Evolutionary conservation across 164 flowering plant genomes (phyloP).

Genomic region (Berberis vulgaris): DNA sequence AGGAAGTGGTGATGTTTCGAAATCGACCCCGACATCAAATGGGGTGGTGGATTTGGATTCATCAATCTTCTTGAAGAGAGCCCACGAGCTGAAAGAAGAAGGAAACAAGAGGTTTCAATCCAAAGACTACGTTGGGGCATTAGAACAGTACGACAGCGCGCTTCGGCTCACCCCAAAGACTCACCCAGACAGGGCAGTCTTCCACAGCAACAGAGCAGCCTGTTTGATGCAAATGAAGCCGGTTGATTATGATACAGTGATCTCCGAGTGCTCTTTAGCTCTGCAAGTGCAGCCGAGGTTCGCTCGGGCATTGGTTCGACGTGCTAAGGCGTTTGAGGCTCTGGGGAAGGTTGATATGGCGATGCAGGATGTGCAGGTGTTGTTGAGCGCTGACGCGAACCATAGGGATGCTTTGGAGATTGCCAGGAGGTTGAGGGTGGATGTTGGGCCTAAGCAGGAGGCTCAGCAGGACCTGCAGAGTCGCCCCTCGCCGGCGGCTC

Average conservation of each 20-base stretch:
- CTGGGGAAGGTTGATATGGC: slow-evolving; percentile 80
- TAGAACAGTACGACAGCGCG: slow-evolving; percentile 76
- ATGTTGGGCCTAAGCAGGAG: slow-evolving; percentile 65
- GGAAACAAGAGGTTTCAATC: slow-evolving; percentile 82
- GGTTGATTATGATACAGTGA: slow-evolving; percentile 65
- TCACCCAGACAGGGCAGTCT: slow-evolving; percentile 90
- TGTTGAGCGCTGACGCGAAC: slow-evolving; percentile 62
- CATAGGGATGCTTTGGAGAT: slow-evolving; percentile 79
- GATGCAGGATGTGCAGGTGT: slow-evolving; percentile 65
- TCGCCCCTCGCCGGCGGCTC: slow-evolving; percentile 96
- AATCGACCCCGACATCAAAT: slow-evolving; percentile 25
- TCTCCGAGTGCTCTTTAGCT: slow-evolving; percentile 81
- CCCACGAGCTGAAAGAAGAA: slow-evolving; percentile 93
- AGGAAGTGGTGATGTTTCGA: background rate
- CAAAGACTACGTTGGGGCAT: slow-evolving; percentile 78
- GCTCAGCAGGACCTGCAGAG: slow-evolving; percentile 85
- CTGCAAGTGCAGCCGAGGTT: slow-evolving; percentile 76
- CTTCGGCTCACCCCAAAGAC: slow-evolving; percentile 72
- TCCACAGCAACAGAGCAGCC: slow-evolving; percentile 94
- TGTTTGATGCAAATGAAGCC: slow-evolving; percentile 99
- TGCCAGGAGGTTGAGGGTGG: slow-evolving; percentile 49
- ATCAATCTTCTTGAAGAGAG: slow-evolving; percentile 65
- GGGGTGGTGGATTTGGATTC: slow-evolving; percentile 65
- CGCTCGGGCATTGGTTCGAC: slow-evolving; percentile 70
- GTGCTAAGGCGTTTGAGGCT: slow-evolving; percentile 90